Evolutionary conservation across 192 early-diverging fungal species (phyloP), one percentile per base, ranked within the genome.

Genomic region (Thamnidium elegans): DNA sequence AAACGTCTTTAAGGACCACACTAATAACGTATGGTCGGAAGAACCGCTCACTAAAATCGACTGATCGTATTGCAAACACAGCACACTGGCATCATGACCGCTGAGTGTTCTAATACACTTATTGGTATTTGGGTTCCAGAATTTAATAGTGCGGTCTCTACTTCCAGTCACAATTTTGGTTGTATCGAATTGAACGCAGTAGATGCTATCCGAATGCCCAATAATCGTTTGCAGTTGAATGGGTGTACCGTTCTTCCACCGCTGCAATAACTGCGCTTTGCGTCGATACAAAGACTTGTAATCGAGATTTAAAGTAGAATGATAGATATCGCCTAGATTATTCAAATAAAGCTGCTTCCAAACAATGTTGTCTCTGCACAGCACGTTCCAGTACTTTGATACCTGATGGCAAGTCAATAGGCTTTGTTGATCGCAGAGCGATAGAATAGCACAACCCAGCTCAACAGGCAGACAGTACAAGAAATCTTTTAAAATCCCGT

Each of bases 171-270:
- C 82, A 39, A 94, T 85, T 55, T 86, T 88, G 15, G 86, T 44
- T 17, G 79, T 70, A 68, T 96, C 85, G 67, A 86, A 96, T 67
- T 99, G 96, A 14, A 97, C 81, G 65, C 96, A 99, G 61, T 97
- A 92, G 13, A 99, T 93, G 61, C 90, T 92, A 63, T 92, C 94
- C 14, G 50, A 63, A 62, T 99, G 96, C n/a, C 71, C 71, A 15
- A 53, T 53, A 13, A 73, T 14, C 13, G 30, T 48, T 4, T 47
- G 32, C 39, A 17, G 53, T 10, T 45, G 58, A 31, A 45, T 20
- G 6, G 26, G 19, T 5, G 36, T 50, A 17, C 66, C 66, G n/a
- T 50, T 58, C 14, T 50, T 48, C 70, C 69, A 70, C 7, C 56
- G 55, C 3, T 70, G 45, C 14, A 43, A 55, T 3, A 70, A 26